A percentile compares a stretch with the other conserved stretches of the same genome.
Evolutionary conservation across 495 filamentous ascomycete genomes (phyloP).

Genomic region (Hyaloscypha bicolor): DNA sequence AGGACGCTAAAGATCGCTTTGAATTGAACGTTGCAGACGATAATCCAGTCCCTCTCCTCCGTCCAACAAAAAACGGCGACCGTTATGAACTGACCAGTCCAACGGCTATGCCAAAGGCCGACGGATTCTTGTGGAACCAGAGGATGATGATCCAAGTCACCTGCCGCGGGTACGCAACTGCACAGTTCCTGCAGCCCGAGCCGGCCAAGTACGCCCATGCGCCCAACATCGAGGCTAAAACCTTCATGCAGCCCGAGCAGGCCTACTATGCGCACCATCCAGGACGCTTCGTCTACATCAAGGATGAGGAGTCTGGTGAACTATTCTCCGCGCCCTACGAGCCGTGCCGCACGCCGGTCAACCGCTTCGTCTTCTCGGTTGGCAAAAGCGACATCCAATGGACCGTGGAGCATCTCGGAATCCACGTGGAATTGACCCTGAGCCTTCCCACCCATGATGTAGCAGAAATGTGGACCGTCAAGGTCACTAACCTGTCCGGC

Average conservation of each 20-base stretch:
- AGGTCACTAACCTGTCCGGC: constrained; percentile 51
- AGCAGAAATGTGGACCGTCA: constrained; percentile 57
- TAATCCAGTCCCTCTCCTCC: constrained; percentile 33
- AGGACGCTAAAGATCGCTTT: background rate
- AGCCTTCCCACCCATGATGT: constrained; percentile 54
- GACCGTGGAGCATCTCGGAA: constrained; percentile 51
- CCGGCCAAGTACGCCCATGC: constrained; percentile 59
- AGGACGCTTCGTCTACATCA: constrained; percentile 60
- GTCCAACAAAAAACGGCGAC: constrained; percentile 50
- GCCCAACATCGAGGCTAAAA: constrained; percentile 57
- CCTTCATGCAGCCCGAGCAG: constrained; percentile 62
- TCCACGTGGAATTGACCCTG: constrained; percentile 56
- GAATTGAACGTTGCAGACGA: background rate
- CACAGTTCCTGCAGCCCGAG: constrained; percentile 63
- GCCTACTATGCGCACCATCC: constrained; percentile 62
- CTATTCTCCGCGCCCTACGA: constrained; percentile 59
- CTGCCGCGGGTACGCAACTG: constrained; percentile 57
- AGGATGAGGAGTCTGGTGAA: constrained; percentile 54
- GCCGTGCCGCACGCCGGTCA: constrained; percentile 50
- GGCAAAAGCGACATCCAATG: constrained; percentile 57
- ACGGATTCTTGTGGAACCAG: constrained; percentile 61
- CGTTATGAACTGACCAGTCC: constrained; percentile 57
- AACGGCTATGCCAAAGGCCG: constrained; percentile 58
- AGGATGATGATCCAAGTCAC: constrained; percentile 63
- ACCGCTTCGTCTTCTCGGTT: constrained; percentile 55